Base-by-base conservation (phyloP, 768 basidiomycete species). In the Tylopilus sp. region DNA sequence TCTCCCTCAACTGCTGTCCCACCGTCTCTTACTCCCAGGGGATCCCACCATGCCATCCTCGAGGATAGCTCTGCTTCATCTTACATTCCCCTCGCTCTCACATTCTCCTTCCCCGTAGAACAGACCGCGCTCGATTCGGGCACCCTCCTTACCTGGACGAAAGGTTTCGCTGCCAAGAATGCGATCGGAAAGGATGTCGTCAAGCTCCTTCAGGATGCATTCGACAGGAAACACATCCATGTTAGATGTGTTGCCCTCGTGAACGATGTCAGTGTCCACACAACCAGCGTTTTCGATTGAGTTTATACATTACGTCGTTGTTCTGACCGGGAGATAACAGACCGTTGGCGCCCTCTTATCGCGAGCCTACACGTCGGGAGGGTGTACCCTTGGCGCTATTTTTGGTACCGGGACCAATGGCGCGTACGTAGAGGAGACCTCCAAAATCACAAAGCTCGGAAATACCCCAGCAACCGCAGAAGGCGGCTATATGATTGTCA, bases 371-470 rank as follows among this genome's bases (percentile, higher is more conserved):
- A 89, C 88, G n/a, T 81, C 84, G 4, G 97, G 97, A 18, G 89
- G 89, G 6, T 95, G 91, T 61, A 74, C 93, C 15, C 80, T 95
- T 30, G 89, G 87, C 42, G 87, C 87, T 48, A 98, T 98, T 62
- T 98, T 98, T 66, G 97, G 97, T 22, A 99, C 97, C 0, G 97
- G 97, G 17, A 98, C 97, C 6, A 99, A 99, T 64, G 97, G 97
- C 26, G 97, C 97, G 11, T 99, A 97, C 70, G 81, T 99, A 44
- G 95, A 98, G 68, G 79, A 88, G 58, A 74, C 94, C 26, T 77
- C 80, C 45, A 93, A 91, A 45, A 85, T 98, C 64, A 83, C 77
- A 36, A 98, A 98, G 69, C 77, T 97, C 8, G 81, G 80, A 17
- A 83, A 88, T 49, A 77, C 71, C 39, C 73, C 81, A 22, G 81